Evolutionary conservation across 257 asterid genomes (phyloP).

Genomic region (Przewalskia tangutica): DNA sequence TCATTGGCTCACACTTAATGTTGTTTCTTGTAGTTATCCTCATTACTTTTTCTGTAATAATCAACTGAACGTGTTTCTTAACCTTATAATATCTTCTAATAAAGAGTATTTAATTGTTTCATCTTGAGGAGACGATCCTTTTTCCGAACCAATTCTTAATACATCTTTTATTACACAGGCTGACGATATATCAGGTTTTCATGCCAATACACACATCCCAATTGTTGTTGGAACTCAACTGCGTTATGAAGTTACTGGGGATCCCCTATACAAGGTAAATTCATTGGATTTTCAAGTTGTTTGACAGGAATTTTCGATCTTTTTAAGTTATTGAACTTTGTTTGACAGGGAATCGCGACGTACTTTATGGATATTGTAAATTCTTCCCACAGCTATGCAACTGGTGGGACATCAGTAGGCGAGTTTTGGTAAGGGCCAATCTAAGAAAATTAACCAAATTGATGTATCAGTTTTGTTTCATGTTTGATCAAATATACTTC

Average conservation of each 20-base stretch:
- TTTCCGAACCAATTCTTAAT: not conserved
- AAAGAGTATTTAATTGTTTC: not conserved
- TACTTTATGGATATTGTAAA: conserved; percentile 74
- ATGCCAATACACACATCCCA: conserved; percentile 86
- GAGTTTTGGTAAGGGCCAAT: conserved; percentile 57
- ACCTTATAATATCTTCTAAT: not conserved
- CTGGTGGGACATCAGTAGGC: conserved; percentile 79
- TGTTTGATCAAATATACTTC: not conserved
- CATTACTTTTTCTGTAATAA: not conserved
- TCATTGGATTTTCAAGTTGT: not conserved
- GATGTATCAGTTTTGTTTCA: not conserved
- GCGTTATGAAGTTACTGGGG: conserved; percentile 93
- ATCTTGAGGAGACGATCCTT: not conserved
- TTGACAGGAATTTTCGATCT: not conserved
- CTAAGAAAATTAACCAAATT: not conserved
- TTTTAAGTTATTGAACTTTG: not conserved
- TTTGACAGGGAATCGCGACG: conserved; percentile 62
- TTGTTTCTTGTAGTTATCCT: not conserved
- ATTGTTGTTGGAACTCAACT: conserved; percentile 79
- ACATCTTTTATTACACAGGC: conserved; percentile 31
- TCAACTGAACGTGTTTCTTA: not conserved
- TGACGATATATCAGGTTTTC: conserved; percentile 65
- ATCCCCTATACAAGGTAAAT: conserved; percentile 60
- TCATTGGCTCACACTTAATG: not conserved
- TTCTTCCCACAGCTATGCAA: conserved; percentile 84